Evolutionary conservation across 179 eudicot species (phyloP).

Genomic region (Beta macrorhiza): DNA sequence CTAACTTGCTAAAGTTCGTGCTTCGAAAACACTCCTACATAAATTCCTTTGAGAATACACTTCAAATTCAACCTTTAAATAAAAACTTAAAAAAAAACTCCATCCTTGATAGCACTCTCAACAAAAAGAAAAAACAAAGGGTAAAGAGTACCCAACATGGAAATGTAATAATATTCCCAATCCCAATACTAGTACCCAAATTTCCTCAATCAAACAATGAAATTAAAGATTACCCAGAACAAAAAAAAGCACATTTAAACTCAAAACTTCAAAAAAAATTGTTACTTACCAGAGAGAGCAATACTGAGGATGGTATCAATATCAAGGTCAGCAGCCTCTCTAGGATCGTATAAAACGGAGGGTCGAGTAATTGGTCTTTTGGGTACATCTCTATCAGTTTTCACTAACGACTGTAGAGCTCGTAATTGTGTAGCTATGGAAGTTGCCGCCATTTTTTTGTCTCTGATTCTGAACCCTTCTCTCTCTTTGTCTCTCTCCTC

Average conservation of each 20-base stretch:
- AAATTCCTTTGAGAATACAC: not conserved
- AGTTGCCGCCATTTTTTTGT: constrained; percentile 33
- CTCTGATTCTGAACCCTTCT: not conserved
- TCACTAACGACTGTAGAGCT: constrained; percentile 46
- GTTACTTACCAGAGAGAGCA: constrained; percentile 54
- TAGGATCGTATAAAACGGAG: constrained; percentile 65
- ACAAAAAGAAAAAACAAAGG: not conserved
- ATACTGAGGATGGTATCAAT: constrained; percentile 48
- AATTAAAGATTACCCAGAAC: constrained; percentile 1
- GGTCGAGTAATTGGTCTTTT: constrained; percentile 75
- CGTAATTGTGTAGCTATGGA: constrained; percentile 58
- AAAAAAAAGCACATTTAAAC: not conserved
- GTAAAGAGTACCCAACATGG: not conserved
- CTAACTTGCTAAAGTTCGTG: not conserved
- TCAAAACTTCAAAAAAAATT: not conserved
- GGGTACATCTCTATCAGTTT: constrained; percentile 45
- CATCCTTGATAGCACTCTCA: not conserved
- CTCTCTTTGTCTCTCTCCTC: not conserved
- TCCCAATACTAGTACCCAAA: not conserved
- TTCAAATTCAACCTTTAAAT: not conserved
- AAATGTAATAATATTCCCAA: too few species aligned
- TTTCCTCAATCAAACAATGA: not conserved
- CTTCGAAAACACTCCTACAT: not conserved
- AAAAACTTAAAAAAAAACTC: not conserved
- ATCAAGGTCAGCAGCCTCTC: constrained; percentile 90